phyloP scores from a whole-genome alignment of 2,329 filamentous ascomycete genomes.

The Talaromyces rugulosus region DNA sequence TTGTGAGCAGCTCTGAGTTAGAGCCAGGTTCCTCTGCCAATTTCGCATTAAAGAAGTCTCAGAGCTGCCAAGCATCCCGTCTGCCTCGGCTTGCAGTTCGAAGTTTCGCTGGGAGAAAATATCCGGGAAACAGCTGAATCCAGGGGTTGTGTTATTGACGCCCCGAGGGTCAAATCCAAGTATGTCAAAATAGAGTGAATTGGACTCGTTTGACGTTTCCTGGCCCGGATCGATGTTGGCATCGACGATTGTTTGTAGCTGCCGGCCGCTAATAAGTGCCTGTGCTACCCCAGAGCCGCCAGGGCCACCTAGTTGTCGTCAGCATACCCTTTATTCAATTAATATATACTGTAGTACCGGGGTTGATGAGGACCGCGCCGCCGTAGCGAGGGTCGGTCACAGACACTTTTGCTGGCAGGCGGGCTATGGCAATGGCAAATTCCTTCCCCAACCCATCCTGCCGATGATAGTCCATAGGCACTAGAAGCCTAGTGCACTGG shows the following conservation, averaged over 20 bases:
- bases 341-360: conserved; percentile 21
- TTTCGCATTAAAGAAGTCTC: conserved; percentile 24
- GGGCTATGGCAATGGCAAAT: conserved; percentile 44
- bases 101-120: conserved; percentile 26
- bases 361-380: conserved; percentile 47
- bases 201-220: neutral
- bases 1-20: conserved; percentile 28
- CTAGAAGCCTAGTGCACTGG: conserved; percentile 47
- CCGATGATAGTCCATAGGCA: conserved; percentile 47
- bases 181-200: conserved; percentile 33
- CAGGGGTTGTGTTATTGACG: conserved; percentile 38
- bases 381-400: conserved; percentile 42
- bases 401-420: conserved; percentile 40
- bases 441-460: conserved; percentile 27
- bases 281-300: conserved; percentile 40
- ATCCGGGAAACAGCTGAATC: conserved; percentile 38
- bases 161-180: conserved; percentile 44
- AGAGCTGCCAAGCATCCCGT: conserved; percentile 33
- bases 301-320: conserved; percentile 34
- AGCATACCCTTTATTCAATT: neutral
- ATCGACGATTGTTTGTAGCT: conserved; percentile 36
- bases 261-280: conserved; percentile 27
- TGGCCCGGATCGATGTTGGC: conserved; percentile 23
- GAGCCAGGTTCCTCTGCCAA: conserved; percentile 30
- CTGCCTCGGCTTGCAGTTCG: conserved; percentile 30